Percentiles rank a stretch among this genome's conserved stretches.
Evolutionary conservation across 2,329 filamentous ascomycete genomes (phyloP).

Genomic region (Exophiala mesophila): DNA sequence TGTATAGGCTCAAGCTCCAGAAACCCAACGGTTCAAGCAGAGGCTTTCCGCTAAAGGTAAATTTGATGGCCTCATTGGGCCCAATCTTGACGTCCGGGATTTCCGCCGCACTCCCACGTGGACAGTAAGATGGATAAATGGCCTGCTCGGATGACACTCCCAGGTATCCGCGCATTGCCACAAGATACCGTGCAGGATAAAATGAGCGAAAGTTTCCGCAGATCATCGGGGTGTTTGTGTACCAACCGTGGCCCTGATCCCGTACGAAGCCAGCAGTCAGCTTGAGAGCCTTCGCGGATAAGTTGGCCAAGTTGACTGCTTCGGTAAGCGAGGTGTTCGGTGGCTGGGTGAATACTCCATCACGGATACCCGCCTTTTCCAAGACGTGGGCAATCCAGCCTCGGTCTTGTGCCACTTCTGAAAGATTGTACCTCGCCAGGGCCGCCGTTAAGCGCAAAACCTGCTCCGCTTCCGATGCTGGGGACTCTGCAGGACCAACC

Average conservation of each 20-base stretch:
- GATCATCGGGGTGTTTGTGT: slow-evolving; percentile 1
- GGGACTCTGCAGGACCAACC: background rate
- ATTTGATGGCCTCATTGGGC: slow-evolving; percentile 21
- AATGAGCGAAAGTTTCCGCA: slow-evolving; percentile 15
- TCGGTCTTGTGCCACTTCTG: background rate
- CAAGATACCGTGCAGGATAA: slow-evolving; percentile 20
- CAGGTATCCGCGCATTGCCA: slow-evolving; percentile 23
- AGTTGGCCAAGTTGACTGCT: background rate
- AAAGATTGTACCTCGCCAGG: background rate
- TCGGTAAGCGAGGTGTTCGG: background rate
- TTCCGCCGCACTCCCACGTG: background rate
- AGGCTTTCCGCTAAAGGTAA: slow-evolving; percentile 27
- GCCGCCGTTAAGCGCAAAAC: slow-evolving; percentile 11
- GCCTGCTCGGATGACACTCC: slow-evolving; percentile 16
- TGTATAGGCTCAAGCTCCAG: slow-evolving; percentile 30
- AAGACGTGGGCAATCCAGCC: background rate
- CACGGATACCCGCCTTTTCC: slow-evolving; percentile 3
- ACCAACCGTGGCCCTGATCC: slow-evolving; percentile 14
- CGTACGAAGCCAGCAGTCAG: background rate
- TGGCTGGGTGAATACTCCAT: slow-evolving; percentile 3
- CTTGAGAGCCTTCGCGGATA: background rate
- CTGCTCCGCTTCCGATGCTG: background rate
- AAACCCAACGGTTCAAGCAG: slow-evolving; percentile 23
- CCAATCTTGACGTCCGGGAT: slow-evolving; percentile 7
- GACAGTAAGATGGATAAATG: slow-evolving; percentile 22